phyloP scores from a whole-genome alignment of 2,329 filamentous ascomycete genomes.

The Trichoderma sp. region DNA sequence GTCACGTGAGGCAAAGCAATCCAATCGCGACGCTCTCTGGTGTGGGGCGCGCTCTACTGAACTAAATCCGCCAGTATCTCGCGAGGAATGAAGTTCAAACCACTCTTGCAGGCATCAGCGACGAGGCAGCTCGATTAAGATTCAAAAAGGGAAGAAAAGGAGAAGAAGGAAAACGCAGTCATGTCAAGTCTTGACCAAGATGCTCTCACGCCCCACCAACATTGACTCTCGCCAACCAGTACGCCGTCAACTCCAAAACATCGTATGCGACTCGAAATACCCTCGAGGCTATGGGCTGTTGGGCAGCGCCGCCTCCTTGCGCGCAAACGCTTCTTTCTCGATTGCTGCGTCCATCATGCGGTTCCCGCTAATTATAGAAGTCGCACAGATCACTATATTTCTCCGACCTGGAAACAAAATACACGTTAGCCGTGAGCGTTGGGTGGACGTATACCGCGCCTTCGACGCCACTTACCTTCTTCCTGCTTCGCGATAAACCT shows the following conservation, averaged over 20 bases:
- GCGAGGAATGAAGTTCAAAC: constrained; percentile 11
- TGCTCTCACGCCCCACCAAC: neutral
- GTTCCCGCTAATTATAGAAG: constrained; percentile 85
- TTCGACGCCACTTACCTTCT: constrained; percentile 52
- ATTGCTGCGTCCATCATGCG: constrained; percentile 83
- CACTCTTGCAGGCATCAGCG: constrained; percentile 15
- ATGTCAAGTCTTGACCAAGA: constrained; percentile 1
- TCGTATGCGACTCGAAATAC: constrained; percentile 10
- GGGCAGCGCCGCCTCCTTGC: constrained; percentile 34
- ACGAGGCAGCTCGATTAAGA: constrained; percentile 9
- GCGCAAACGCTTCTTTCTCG: constrained; percentile 63
- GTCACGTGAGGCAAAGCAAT: constrained; percentile 25
- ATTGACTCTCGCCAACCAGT: constrained; percentile 6
- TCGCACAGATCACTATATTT: constrained; percentile 89
- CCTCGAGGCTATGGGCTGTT: constrained; percentile 16
- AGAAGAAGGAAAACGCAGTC: neutral
- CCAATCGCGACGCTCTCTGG: constrained; percentile 19
- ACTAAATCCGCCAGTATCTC: constrained; percentile 1
- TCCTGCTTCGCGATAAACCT: constrained; percentile 85
- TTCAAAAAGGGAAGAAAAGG: neutral
- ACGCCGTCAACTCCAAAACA: constrained; percentile 17
- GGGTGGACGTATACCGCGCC: neutral
- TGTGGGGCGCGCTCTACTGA: constrained; percentile 22
- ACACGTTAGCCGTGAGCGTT: constrained; percentile 20
- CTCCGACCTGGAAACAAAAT: constrained; percentile 54